phyloP scores from a whole-genome alignment of 345 rosid genomes.

The Melaleuca quinquenervia region DNA sequence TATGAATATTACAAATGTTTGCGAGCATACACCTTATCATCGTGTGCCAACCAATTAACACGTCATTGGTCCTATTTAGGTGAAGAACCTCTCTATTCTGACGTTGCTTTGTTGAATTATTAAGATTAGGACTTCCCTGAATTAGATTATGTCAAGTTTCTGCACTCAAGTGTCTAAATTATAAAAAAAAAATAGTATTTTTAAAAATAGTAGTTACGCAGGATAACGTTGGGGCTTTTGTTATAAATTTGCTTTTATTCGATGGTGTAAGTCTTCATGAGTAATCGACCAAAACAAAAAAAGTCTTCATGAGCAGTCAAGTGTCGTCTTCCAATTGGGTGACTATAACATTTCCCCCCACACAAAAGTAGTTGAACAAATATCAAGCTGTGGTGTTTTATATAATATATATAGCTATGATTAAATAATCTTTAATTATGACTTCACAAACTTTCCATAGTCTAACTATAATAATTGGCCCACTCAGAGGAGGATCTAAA shows the following conservation, averaged over 20 bases:
- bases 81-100: background rate
- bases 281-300: too few relatives aligned
- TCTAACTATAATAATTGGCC: too few relatives aligned
- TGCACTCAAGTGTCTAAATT: background rate
- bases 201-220: background rate
- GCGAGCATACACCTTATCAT: background rate
- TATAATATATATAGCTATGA: too few relatives aligned
- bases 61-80: background rate
- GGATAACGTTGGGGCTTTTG: background rate
- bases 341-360: too few relatives aligned
- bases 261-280: background rate
- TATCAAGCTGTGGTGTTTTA: too few relatives aligned
- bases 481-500: too few relatives aligned
- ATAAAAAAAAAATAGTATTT: background rate
- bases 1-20: background rate
- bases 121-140: background rate
- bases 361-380: too few relatives aligned
- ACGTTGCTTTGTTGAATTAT: background rate
- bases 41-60: background rate
- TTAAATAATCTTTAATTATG: too few relatives aligned
- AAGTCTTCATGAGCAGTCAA: too few relatives aligned
- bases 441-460: too few relatives aligned
- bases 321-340: too few relatives aligned
- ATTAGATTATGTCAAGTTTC: background rate
- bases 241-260: background rate